These are phyloP conservation scores for Verticillium dahliae DNA, from an alignment of 2,329 filamentous ascomycete genomes.

Conservation along the genomic window DNA sequence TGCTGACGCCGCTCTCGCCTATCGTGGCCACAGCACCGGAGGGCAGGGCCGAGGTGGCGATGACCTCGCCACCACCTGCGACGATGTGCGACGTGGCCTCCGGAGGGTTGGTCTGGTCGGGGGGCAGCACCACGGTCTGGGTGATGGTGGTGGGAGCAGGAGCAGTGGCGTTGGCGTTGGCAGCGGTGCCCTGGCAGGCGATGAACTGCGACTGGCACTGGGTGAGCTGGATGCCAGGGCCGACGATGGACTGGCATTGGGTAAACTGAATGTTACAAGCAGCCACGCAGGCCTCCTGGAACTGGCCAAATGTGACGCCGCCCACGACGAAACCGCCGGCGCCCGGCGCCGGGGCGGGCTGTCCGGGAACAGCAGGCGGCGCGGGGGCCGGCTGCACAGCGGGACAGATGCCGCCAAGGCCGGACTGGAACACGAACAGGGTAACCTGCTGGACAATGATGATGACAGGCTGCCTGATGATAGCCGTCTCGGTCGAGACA, in stretches of 20 bases:
- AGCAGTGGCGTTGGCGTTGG: conserved; percentile 10
- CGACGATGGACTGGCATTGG: conserved; percentile 12
- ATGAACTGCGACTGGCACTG: conserved; percentile 12
- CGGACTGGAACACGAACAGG: conserved; percentile 13
- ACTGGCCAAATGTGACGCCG: conserved; percentile 9
- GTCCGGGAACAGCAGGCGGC: conserved; percentile 6
- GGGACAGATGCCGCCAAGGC: conserved; percentile 8
- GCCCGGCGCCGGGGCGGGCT: not conserved
- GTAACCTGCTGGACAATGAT: conserved; percentile 12
- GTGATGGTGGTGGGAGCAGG: conserved; percentile 10
- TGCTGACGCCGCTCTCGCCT: conserved; percentile 8
- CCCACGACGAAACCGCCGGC: conserved; percentile 12
- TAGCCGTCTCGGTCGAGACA: conserved; percentile 1
- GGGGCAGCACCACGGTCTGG: conserved; percentile 10
- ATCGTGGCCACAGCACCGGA: conserved; percentile 9
- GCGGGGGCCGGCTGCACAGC: conserved; percentile 3
- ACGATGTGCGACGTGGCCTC: conserved; percentile 5
- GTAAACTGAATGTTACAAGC: conserved; percentile 12
- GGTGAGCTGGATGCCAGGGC: conserved; percentile 10
- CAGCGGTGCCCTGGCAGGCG: conserved; percentile 10
- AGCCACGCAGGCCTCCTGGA: conserved; percentile 10
- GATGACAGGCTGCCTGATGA: conserved; percentile 8
- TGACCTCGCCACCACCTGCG: conserved; percentile 5
- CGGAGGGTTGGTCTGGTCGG: conserved; percentile 1
- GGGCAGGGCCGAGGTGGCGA: conserved; percentile 9